phyloP scores from a whole-genome alignment of 495 filamentous ascomycete genomes.

The Aspergillus ellipticus region DNA sequence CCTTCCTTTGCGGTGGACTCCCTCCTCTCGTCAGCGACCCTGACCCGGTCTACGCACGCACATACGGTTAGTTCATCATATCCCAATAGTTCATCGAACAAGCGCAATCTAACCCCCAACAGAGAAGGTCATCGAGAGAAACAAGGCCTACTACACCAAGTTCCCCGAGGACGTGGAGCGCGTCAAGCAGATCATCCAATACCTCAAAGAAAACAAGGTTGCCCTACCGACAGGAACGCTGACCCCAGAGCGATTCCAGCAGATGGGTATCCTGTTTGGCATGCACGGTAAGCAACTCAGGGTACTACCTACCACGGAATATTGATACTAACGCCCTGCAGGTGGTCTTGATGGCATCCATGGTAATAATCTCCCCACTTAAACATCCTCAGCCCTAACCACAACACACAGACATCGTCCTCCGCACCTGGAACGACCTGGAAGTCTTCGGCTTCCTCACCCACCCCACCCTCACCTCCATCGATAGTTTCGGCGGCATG shows the following conservation, averaged over 20 bases:
- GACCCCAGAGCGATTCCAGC: conserved; percentile 66
- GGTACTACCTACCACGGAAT: conserved; percentile 13
- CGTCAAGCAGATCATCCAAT: conserved; percentile 61
- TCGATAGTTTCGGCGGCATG: conserved; percentile 64
- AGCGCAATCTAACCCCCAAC: conserved; percentile 5
- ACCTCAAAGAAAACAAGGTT: conserved; percentile 57
- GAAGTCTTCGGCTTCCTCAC: conserved; percentile 69
- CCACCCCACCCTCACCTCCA: conserved; percentile 57
- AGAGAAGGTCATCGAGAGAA: conserved; percentile 62
- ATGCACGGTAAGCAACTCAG: conserved; percentile 63
- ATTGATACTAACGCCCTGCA: conserved; percentile 22
- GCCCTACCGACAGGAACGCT: conserved; percentile 62
- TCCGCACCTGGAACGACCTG: conserved; percentile 65
- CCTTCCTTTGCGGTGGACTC: conserved; percentile 78
- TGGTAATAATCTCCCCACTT: conserved; percentile 25
- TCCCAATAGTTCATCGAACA: neutral
- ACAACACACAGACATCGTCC: conserved; percentile 54
- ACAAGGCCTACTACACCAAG: conserved; percentile 76
- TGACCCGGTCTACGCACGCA: conserved; percentile 70
- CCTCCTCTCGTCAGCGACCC: conserved; percentile 68
- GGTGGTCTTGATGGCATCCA: conserved; percentile 68
- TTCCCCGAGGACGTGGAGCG: conserved; percentile 76
- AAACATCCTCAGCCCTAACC: neutral
- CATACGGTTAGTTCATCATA: conserved; percentile 47
- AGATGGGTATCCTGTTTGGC: conserved; percentile 73